Base-by-base conservation (phyloP, 163 green algal species). In the Scenedesmus sp. region DNA sequence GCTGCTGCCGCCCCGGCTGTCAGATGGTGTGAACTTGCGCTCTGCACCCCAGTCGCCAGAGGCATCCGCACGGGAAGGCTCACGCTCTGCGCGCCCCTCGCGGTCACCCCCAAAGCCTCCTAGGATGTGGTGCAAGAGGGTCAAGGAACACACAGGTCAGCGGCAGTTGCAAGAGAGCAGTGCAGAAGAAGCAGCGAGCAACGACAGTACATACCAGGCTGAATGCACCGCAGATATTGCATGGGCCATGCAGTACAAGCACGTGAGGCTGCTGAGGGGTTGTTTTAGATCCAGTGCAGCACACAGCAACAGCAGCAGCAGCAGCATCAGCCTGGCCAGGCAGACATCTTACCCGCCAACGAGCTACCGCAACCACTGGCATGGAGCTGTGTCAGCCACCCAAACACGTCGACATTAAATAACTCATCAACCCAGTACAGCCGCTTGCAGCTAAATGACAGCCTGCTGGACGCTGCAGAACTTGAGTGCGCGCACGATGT, bases 1-100 rank as follows among this genome's bases (percentile, higher is more conserved):
- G 76, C 82, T 90, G 73, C 51, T 30, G 89, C 56, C 88, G 85
- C 70, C 93, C 40, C 81, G 83, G 68, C n/a, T 85, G 56, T 88
- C 83, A 85, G 42, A 59, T 26, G 43, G 42, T 0, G n/a, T 61
- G 43, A 72, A 82, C 65, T 88, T 88, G 70, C 37, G 81, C 53
- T 78, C 53, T 49, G 53, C 24, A 37, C 61, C 72, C 79, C 42
- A 79, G 53, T 81, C 59, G 22, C 20, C 26, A 30, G 51, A 61
- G 35, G 43, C 73, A 37, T 86, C 73, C 35, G 61, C 80, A 89
- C 68, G 86, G n/a, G 40, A 79, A 1, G 42, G 40, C 88, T 88
- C 81, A 20, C 80, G 61, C 61, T 88, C 80, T n/a, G 61, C 15
- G 2, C 80, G 80, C 15, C 76, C 80, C 26, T 51, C 61, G 82